Evolutionary conservation across 495 filamentous ascomycete genomes (phyloP), one percentile per base, ranked within the genome.

Genomic region (Beverwykella pulmonaria): DNA sequence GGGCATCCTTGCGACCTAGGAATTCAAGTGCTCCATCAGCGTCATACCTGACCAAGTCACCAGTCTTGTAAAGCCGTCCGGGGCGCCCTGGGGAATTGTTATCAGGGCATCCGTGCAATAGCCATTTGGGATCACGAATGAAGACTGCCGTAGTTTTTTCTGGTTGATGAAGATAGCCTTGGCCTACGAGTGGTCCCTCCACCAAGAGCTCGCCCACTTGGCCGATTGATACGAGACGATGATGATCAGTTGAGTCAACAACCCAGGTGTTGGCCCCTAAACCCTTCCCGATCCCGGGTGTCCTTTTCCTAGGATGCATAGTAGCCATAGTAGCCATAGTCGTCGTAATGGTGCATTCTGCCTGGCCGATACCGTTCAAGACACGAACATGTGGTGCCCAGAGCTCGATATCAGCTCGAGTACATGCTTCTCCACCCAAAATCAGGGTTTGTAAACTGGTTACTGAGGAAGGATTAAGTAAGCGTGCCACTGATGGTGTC

Each of bases 281-380:
- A 15, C 78, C 79, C 15, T 29, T 3, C 8, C 53, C 53, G 19
- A 57, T 57, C 2, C 7, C 23, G 56, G 78, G 76, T 5, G 32
- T 5, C 12, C 5, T 6, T 6, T 34, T 12, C 12, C 12, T 34
- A 5, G 32, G 32, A 5, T 5, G 12, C 3, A 30, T 34, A 7
- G 39, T 5, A 25, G 50, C 32, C 7, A 20, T 29, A 36, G 20
- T 48, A 12, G 52, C 39, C 1, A 3, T 20, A 1, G 8, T 30
- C 1, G 5, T 20, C 2, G 8, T 30, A 10, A 41, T n/a, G 23
- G 23, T 39, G 19, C 26, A 34, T 70, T 82, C 81, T 23, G 77
- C 79, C 10, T 80, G 83, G 6, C 83, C 82, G 59, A 83, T 84
- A 0, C 75, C 78, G 29, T 82, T 82, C 53, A 82, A 74, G 25